Evolutionary conservation across 2,329 filamentous ascomycete species (phyloP), one percentile per base, ranked within the genome.

Genomic region (Alternaria infectoria): DNA sequence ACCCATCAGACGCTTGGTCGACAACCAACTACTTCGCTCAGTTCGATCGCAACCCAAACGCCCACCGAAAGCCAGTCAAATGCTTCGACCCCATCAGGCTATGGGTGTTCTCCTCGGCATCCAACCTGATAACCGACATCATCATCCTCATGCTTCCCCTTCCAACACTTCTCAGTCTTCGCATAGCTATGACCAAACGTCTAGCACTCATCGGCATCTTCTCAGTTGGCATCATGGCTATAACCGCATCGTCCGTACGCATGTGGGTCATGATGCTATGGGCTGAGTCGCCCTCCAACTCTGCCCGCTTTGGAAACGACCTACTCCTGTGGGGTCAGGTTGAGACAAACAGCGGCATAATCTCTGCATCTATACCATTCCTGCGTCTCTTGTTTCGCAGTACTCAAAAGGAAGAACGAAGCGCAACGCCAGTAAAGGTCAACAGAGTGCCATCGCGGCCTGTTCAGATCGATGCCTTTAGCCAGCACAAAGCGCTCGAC

Each of bases 111-210:
- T 83, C 82, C 0, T 82, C 72, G 2, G 76, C 77, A 7, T 69
- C 82, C 59, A 83, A 81, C 47, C 77, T 83, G 54, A 67, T 77
- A 51, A 82, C 78, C 58, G 82, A 84, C 59, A 71, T 82, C 10
- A 64, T 82, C 17, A 82, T 85, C 58, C 77, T 84, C 6, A 61
- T 81, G 6, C 69, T 84, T 3, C 83, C 83, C 0, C 80, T 85
- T 15, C 82, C 83, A 0, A 78, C 84, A 49, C 77, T 85, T 26
- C 74, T 81, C 0, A 78, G 78, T 3, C 79, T 87, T 4, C 79
- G 84, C 59, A 84, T 87, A 7, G 83, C 85, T 0, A 73, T 71
- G 5, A 79, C 79, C 4, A 84, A 86, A 59, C 86, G 87, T 57
- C 72, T 85, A 13, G 86, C 85, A 0, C 80, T 90, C n/a, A 69